Conservation (phyloP, 768 basidiomycete species). For the Rhizopogon vesiculosus region DNA sequence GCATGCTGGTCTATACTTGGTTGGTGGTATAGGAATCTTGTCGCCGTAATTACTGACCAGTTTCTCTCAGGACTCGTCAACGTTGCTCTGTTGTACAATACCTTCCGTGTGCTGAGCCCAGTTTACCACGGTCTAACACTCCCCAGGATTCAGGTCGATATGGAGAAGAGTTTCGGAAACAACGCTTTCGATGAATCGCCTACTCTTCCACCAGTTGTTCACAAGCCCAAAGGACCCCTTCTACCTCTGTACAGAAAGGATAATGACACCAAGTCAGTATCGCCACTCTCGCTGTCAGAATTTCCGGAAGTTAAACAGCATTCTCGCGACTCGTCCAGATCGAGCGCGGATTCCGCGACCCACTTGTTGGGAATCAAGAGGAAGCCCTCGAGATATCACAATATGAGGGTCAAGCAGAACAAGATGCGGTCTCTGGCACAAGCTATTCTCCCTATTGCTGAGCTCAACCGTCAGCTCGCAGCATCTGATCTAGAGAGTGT, state of each 20-base stretch:
- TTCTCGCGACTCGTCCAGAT: constrained; percentile 8
- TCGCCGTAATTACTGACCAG: neutral
- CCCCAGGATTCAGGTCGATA: constrained; percentile 6
- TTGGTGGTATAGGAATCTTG: constrained; percentile 22
- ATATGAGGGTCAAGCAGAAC: constrained; percentile 2
- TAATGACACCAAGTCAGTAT: neutral
- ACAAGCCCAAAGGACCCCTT: constrained; percentile 1
- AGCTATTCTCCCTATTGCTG: constrained; percentile 2
- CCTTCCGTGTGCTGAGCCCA: constrained; percentile 55
- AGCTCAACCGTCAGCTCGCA: constrained; percentile 10
- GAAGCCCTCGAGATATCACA: constrained; percentile 5
- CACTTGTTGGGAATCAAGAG: constrained; percentile 7
- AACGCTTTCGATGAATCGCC: constrained; percentile 18
- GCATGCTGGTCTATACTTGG: constrained; percentile 52
- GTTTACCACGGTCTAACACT: constrained; percentile 34
- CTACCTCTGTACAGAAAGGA: constrained; percentile 1
- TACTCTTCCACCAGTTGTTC: neutral
- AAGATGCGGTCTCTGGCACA: neutral
- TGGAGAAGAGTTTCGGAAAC: constrained; percentile 19
- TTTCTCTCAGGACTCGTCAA: constrained; percentile 51
- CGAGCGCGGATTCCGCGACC: constrained; percentile 15
- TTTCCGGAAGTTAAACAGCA: constrained; percentile 3
- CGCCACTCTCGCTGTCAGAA: constrained; percentile 1
- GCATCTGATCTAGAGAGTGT: constrained; percentile 6
- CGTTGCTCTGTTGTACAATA: constrained; percentile 63